A percentile compares a stretch with the other conserved stretches of the same genome.
Evolutionary conservation across 2,329 filamentous ascomycete species (phyloP).

Genomic region (Hortaea werneckii): DNA sequence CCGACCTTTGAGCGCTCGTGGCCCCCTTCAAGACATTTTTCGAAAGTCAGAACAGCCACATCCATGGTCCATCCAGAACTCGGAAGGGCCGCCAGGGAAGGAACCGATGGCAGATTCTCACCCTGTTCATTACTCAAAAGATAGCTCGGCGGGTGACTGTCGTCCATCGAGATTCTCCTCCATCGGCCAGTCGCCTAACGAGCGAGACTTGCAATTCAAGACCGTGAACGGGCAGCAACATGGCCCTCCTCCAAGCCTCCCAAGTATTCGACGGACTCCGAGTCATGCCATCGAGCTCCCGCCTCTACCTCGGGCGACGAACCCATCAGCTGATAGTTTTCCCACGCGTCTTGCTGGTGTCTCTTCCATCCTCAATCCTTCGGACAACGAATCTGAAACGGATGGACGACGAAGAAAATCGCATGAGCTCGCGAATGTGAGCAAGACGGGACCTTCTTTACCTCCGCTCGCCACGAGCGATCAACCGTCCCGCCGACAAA

Average conservation of each 20-base stretch:
- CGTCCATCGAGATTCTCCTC: conserved; percentile 3
- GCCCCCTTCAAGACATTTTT: not conserved
- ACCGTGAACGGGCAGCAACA: no score
- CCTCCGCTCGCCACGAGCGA: conserved; percentile 19
- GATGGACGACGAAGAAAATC: no score
- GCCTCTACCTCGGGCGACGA: conserved; percentile 17
- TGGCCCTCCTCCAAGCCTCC: not conserved
- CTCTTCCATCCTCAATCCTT: conserved; percentile 37
- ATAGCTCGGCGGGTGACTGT: conserved; percentile 11
- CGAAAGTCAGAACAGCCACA: conserved; percentile 13
- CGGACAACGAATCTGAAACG: no score
- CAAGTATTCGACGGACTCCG: conserved; percentile 6
- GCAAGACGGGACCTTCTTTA: conserved; percentile 21
- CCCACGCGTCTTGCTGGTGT: conserved; percentile 31
- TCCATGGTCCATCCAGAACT: conserved; percentile 23
- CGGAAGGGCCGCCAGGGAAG: conserved; percentile 18
- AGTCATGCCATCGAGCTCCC: conserved; percentile 21
- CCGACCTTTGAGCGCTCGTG: no score
- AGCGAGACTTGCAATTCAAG: not conserved
- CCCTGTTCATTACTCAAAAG: conserved; percentile 14
- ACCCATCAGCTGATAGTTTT: conserved; percentile 10
- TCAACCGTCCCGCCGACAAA: not conserved
- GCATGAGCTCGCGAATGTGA: no score
- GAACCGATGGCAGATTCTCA: conserved; percentile 27
- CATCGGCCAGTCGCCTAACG: not conserved